A percentile compares a stretch with the other conserved stretches of the same genome.
These are phyloP conservation scores for Candida wancherniae DNA, from an alignment of 805 yeast genomes.

Conservation along the genomic window DNA sequence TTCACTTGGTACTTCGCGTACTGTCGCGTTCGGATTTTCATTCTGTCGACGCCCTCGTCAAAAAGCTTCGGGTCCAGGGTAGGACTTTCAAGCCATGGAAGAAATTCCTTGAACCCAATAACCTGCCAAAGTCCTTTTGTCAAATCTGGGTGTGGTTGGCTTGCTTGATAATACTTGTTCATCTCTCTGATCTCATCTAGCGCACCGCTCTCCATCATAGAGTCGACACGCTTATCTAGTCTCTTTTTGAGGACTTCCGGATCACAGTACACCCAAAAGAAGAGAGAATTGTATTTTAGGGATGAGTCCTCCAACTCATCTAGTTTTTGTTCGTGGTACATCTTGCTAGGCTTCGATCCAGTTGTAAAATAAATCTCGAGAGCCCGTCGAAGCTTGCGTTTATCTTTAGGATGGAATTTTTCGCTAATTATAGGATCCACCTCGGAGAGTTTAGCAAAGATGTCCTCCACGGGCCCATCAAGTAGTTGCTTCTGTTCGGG, in stretches of 20 bases:
- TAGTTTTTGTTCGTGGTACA: constrained; percentile 57
- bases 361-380: constrained; percentile 72
- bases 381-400: constrained; percentile 71
- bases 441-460: constrained; percentile 44
- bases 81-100: constrained; percentile 54
- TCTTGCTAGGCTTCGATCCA: constrained; percentile 62
- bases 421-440: constrained; percentile 69
- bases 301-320: constrained; percentile 41
- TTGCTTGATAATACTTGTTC: constrained; percentile 39
- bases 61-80: constrained; percentile 20
- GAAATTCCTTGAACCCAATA: constrained; percentile 86
- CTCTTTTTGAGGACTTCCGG: constrained; percentile 53
- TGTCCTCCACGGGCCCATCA: constrained; percentile 49
- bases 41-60: constrained; percentile 53
- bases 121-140: constrained; percentile 90
- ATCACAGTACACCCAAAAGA: constrained; percentile 80
- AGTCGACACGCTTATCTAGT: constrained; percentile 75
- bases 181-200: constrained; percentile 62
- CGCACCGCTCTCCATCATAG: constrained; percentile 72
- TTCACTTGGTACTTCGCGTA: constrained; percentile 86
- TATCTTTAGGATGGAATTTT: constrained; percentile 91
- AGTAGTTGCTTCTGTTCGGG: constrained; percentile 37
- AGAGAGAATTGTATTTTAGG: constrained; percentile 55
- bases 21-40: constrained; percentile 81
- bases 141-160: constrained; percentile 40